Percentiles rank a stretch among this genome's conserved stretches.
phyloP scores from a whole-genome alignment of 108 stramenopile genomes.

The Nitzschia palea region DNA sequence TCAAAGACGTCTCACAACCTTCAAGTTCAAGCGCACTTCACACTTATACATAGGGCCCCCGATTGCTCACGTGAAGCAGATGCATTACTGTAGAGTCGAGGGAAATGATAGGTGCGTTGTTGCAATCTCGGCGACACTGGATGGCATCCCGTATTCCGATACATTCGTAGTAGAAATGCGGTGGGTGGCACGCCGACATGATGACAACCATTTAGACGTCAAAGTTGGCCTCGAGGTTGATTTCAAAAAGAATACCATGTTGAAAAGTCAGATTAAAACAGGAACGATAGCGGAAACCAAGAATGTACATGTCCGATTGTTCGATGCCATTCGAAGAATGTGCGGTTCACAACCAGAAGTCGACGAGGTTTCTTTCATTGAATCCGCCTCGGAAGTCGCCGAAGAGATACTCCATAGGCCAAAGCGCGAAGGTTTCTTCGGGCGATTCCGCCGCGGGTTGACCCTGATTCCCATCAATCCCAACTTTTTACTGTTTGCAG shows the following conservation, averaged over 20 bases:
- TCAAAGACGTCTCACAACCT: slow-evolving; percentile 52
- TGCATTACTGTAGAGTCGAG: slow-evolving; percentile 67
- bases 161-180: slow-evolving; percentile 77
- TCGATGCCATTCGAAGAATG: slow-evolving; percentile 55
- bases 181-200: slow-evolving; percentile 71
- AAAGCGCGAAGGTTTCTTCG: not conserved
- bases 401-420: no score
- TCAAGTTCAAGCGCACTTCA: slow-evolving; percentile 72
- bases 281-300: slow-evolving; percentile 69
- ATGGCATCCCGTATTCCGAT: slow-evolving; percentile 85
- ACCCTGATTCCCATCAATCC: slow-evolving; percentile 1
- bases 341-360: no score
- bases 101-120: slow-evolving; percentile 66
- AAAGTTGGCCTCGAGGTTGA: slow-evolving; percentile 78
- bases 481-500: not conserved
- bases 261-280: slow-evolving; percentile 69
- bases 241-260: slow-evolving; percentile 73
- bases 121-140: slow-evolving; percentile 71
- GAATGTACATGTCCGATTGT: slow-evolving; percentile 63
- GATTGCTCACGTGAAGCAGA: slow-evolving; percentile 74
- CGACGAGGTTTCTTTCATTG: no score
- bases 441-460: not conserved
- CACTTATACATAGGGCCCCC: slow-evolving; percentile 84
- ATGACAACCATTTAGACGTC: slow-evolving; percentile 51
- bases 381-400: no score